Conservation (phyloP, 2,329 filamentous ascomycete species). For the Monosporascus sp. region DNA sequence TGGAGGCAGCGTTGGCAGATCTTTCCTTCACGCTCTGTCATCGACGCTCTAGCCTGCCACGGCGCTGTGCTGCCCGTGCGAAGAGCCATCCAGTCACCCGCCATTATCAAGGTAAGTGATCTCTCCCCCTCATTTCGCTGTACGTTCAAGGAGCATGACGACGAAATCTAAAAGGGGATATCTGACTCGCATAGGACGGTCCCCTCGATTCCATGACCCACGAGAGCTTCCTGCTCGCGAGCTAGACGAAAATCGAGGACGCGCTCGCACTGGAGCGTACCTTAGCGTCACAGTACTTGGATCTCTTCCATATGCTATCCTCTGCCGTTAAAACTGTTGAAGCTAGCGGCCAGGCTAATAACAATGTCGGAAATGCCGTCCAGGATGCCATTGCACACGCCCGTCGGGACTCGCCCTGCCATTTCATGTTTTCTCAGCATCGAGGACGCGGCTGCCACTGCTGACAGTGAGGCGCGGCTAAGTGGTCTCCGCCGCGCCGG, state of each 20-base stretch:
- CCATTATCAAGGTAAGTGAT: slow-evolving; percentile 8
- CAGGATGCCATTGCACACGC: slow-evolving; percentile 10
- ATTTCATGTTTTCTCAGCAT: slow-evolving; percentile 6
- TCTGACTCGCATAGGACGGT: slow-evolving; percentile 6
- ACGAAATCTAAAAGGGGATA: background rate
- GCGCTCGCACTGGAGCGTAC: slow-evolving; percentile 4
- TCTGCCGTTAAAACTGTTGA: slow-evolving; percentile 6
- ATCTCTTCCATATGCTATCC: slow-evolving; percentile 9
- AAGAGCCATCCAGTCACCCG: slow-evolving; percentile 9
- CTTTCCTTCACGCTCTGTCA: slow-evolving; percentile 13
- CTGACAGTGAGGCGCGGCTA: slow-evolving; percentile 1
- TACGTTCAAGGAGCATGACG: background rate
- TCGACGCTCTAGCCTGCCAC: slow-evolving; percentile 7
- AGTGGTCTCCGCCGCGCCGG: slow-evolving; percentile 5
- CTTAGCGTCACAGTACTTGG: slow-evolving; percentile 1
- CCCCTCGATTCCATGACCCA: slow-evolving; percentile 8
- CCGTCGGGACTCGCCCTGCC: background rate
- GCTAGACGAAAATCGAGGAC: slow-evolving; percentile 5
- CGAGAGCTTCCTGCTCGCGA: slow-evolving; percentile 4
- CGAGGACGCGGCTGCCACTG: slow-evolving; percentile 7
- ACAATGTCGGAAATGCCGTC: slow-evolving; percentile 11
- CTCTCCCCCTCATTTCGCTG: background rate
- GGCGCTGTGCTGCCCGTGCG: slow-evolving; percentile 9
- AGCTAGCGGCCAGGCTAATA: slow-evolving; percentile 8
- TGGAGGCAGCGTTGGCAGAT: background rate